Evolutionary conservation across 176 grass and related monocot species (phyloP).

Genomic region (Carex parvula): DNA sequence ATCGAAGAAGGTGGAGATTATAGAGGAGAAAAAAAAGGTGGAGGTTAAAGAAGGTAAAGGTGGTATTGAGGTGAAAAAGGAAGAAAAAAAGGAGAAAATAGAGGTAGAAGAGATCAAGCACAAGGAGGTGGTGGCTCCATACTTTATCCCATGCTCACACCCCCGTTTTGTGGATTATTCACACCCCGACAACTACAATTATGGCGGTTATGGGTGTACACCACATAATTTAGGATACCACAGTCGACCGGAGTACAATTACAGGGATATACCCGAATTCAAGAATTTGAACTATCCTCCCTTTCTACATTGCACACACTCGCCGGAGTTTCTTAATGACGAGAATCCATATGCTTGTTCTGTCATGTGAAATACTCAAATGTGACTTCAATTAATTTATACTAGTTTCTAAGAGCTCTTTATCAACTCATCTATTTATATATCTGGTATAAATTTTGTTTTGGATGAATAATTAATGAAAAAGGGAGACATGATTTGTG

Average conservation of each 20-base stretch:
- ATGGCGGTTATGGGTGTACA: slow-evolving; percentile 10
- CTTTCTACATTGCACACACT: slow-evolving; percentile 73
- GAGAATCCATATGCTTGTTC: slow-evolving; percentile 70
- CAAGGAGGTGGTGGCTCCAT: slow-evolving; percentile 53
- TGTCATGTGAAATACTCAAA: slow-evolving; percentile 48
- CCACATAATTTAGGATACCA: slow-evolving; percentile 10
- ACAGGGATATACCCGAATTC: slow-evolving; percentile 30
- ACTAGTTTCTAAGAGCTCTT: background rate
- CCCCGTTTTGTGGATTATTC: slow-evolving; percentile 48
- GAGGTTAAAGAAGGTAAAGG: slow-evolving; percentile 35
- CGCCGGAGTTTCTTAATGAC: slow-evolving; percentile 54
- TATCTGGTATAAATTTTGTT: background rate
- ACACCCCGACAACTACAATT: slow-evolving; percentile 21
- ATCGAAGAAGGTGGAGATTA: slow-evolving; percentile 39
- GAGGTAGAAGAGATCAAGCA: slow-evolving; percentile 47
- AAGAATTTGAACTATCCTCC: slow-evolving; percentile 36
- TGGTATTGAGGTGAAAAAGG: slow-evolving; percentile 11
- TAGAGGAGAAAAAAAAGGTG: slow-evolving; percentile 36
- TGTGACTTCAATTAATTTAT: background rate
- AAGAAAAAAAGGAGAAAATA: slow-evolving; percentile 20
- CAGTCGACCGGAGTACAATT: slow-evolving; percentile 10
- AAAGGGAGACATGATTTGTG: background rate
- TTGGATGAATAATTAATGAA: background rate
- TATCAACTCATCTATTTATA: background rate
- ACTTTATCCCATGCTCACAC: slow-evolving; percentile 79